Evolutionary conservation across 345 rosid species (phyloP).

Genomic region (Salix caprea): DNA sequence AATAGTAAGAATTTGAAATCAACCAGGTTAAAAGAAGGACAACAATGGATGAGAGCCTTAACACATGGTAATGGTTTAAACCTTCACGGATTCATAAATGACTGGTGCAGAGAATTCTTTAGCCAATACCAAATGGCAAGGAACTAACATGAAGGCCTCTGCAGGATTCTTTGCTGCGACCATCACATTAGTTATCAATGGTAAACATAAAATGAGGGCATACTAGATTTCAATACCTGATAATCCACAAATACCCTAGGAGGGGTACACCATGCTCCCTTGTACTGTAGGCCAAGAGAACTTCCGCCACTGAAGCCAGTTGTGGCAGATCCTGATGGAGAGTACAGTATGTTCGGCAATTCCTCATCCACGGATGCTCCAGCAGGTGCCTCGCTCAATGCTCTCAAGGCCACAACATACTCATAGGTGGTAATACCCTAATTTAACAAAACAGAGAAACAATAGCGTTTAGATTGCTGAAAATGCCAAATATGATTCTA

Average conservation of each 20-base stretch:
- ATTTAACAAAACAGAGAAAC: slow-evolving; percentile 8
- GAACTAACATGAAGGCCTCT: background rate
- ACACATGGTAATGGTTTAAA: background rate
- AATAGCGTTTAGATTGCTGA: background rate
- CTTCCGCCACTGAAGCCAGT: slow-evolving; percentile 90
- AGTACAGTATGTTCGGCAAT: slow-evolving; percentile 52
- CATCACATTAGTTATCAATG: background rate
- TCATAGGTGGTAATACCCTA: slow-evolving; percentile 94
- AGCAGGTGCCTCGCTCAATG: slow-evolving; percentile 85
- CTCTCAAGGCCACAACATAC: slow-evolving; percentile 88
- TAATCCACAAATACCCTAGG: slow-evolving; percentile 92
- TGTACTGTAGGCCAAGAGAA: slow-evolving; percentile 73
- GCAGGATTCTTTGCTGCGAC: background rate
- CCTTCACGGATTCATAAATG: background rate
- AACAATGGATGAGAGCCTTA: no score
- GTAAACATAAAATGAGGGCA: background rate
- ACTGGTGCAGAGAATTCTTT: background rate
- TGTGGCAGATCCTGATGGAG: slow-evolving; percentile 87
- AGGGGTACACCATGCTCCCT: slow-evolving; percentile 96
- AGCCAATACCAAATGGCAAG: background rate
- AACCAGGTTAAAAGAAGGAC: no score
- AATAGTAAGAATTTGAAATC: no score
- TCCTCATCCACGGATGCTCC: slow-evolving; percentile 75
- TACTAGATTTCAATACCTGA: slow-evolving; percentile 52
- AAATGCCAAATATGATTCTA: background rate